phyloP scores from a whole-genome alignment of 331 rosid species.

The Dryas integrifolia region DNA sequence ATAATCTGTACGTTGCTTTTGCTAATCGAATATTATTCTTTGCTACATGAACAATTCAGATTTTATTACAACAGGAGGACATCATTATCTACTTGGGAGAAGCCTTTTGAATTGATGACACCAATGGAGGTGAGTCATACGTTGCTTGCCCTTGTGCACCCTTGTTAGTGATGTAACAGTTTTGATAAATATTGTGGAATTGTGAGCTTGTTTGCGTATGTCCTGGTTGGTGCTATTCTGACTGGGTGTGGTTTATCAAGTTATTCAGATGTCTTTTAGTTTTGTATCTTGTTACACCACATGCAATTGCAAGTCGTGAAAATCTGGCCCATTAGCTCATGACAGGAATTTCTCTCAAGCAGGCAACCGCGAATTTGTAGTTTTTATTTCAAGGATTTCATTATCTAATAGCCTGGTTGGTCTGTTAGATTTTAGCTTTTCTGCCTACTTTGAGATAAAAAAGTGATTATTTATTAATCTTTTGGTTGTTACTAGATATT shows the following conservation, averaged over 20 bases:
- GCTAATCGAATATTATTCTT: slow-evolving; percentile 10
- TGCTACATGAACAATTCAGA: slow-evolving; percentile 41
- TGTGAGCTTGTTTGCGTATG: slow-evolving; percentile 21
- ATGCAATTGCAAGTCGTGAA: neutral
- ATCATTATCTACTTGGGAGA: slow-evolving; percentile 85
- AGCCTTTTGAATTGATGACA: slow-evolving; percentile 87
- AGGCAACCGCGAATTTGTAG: slow-evolving; percentile 22
- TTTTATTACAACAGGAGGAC: slow-evolving; percentile 82
- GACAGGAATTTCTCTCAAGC: slow-evolving; percentile 47
- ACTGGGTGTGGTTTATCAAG: slow-evolving; percentile 29
- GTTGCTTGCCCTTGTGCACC: slow-evolving; percentile 23
- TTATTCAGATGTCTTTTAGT: slow-evolving; percentile 20
- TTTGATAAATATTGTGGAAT: slow-evolving; percentile 17
- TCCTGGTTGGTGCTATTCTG: slow-evolving; percentile 25
- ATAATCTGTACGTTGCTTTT: neutral
- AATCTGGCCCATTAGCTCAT: neutral
- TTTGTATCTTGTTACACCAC: neutral
- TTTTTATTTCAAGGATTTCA: neutral
- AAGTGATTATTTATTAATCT: neutral
- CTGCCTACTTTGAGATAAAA: slow-evolving; percentile 27
- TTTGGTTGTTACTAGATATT: neutral
- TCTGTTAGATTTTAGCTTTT: slow-evolving; percentile 46
- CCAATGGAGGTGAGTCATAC: slow-evolving; percentile 76
- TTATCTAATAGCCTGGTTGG: slow-evolving; percentile 23
- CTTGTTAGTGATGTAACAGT: slow-evolving; percentile 27